phyloP scores from a whole-genome alignment of 805 yeast species.

The Barnettozyma sp. region DNA sequence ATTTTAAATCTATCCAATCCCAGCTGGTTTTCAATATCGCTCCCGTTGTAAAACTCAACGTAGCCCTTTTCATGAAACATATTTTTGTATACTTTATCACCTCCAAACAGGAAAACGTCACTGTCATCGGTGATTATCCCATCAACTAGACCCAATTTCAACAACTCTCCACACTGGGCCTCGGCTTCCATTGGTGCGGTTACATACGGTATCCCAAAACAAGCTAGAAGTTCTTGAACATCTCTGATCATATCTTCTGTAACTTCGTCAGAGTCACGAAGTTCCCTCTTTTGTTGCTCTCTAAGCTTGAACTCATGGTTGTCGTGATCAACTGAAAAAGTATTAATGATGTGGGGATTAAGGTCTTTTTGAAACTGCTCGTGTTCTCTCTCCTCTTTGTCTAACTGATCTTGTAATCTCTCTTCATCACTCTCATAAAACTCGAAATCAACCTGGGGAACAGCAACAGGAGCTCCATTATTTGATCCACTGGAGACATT shows the following conservation, averaged over 20 bases:
- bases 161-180: slow-evolving; percentile 89
- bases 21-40: slow-evolving; percentile 51
- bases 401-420: slow-evolving; percentile 52
- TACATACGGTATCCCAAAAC: slow-evolving; percentile 91
- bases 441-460: slow-evolving; percentile 43
- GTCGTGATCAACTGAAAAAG: slow-evolving; percentile 4
- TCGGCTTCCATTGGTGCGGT: slow-evolving; percentile 99
- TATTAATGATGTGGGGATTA: slow-evolving; percentile 20
- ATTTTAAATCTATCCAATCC: slow-evolving; percentile 59
- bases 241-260: slow-evolving; percentile 80
- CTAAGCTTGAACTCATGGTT: slow-evolving; percentile 40
- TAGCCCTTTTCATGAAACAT: slow-evolving; percentile 91
- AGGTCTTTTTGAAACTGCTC: slow-evolving; percentile 47
- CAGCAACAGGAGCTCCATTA: slow-evolving; percentile 16
- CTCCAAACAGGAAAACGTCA: slow-evolving; percentile 93
- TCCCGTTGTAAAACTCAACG: slow-evolving; percentile 73
- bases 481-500: too few species aligned
- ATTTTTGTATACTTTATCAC: slow-evolving; percentile 74
- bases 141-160: slow-evolving; percentile 68
- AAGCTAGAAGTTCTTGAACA: slow-evolving; percentile 77
- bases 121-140: slow-evolving; percentile 97
- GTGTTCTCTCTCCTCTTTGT: slow-evolving; percentile 68
- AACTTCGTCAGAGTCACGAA: slow-evolving; percentile 88
- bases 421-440: slow-evolving; percentile 77
- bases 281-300: slow-evolving; percentile 56